Base-by-base conservation (phyloP, 805 yeast genomes). In the Hemisphaericaspora nanyangensis region DNA sequence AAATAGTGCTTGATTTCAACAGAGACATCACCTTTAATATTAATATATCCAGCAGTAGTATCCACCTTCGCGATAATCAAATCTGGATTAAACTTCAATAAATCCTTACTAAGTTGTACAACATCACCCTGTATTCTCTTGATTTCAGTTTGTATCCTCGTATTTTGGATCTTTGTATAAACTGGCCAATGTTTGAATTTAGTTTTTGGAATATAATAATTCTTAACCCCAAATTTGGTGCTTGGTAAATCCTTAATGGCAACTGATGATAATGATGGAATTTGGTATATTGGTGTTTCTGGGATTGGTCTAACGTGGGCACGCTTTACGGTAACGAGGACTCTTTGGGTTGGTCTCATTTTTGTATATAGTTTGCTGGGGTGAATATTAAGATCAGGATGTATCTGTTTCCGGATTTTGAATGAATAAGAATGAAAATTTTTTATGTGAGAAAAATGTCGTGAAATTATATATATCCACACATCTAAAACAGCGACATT, bases 141-240 rank as follows among this genome's bases (percentile, higher is more conserved):
- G 19, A 88, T 70, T 54, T 86, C 89, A 0, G 96, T 88, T 51
- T 76, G 74, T n/a, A 71, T 63, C 44, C 79, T 80, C 17, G 80
- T 77, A 44, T 78, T 76, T 55, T 80, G 85, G 45, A 70, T 60
- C 45, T 84, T 87, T 38, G 75, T 69, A 63, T 88, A 88, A 1
- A 88, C 85, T n/a, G 96, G 96, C 55, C 89, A 68, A 55, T 83
- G 79, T 4, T 91, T 88, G 34, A 65, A 69, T 12, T 72, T 61
- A 6, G 86, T 71, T 56, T 83, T 79, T 17, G 60, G 46, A 24
- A 77, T 54, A 51, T 49, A 55, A 50, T 77, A 77, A 33, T 62
- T 60, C 6, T 63, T 55, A 17, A 39, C 44, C 34, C 66, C 71
- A 43, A 57, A 70, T 27, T 61, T 66, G 31, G 53, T 58, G 50